phyloP scores from a whole-genome alignment of 345 rosid species.

The Barbarea vulgaris region DNA sequence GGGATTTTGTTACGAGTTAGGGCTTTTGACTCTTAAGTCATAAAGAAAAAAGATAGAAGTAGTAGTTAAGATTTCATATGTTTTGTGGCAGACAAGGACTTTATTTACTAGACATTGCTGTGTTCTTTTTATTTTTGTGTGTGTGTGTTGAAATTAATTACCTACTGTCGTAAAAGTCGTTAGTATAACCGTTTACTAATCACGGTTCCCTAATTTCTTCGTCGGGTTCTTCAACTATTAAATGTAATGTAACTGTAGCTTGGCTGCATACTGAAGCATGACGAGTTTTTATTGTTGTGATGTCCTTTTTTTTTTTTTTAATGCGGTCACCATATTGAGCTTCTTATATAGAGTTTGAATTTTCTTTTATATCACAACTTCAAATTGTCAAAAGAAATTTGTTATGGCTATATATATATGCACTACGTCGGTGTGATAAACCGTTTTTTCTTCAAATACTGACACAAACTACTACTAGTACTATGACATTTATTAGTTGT shows the following conservation, averaged over 20 bases:
- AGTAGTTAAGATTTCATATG: slow-evolving; percentile 36
- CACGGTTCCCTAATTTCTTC: slow-evolving; percentile 18
- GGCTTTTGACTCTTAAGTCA: slow-evolving; percentile 31
- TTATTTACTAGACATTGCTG: slow-evolving; percentile 21
- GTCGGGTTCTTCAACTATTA: slow-evolving; percentile 4
- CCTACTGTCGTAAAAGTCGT: slow-evolving; percentile 34
- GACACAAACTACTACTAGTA: background rate
- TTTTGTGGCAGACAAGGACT: slow-evolving; percentile 45
- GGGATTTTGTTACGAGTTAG: slow-evolving; percentile 24
- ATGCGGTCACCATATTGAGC: background rate
- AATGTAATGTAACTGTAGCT: background rate
- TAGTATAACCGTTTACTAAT: slow-evolving; percentile 24
- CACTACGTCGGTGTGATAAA: background rate
- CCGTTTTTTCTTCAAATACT: background rate
- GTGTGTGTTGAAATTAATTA: slow-evolving; percentile 23
- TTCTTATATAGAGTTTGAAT: background rate
- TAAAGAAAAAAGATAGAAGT: slow-evolving; percentile 10
- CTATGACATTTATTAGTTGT: too few species aligned
- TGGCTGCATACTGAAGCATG: background rate
- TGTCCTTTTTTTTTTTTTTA: background rate
- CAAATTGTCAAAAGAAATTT: background rate
- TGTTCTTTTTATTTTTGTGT: background rate
- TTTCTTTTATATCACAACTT: background rate
- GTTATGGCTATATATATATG: background rate
- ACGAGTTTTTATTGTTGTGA: background rate